phyloP scores from a whole-genome alignment of 1,284 basidiomycete species.

The Apiotrichum domesticum region DNA sequence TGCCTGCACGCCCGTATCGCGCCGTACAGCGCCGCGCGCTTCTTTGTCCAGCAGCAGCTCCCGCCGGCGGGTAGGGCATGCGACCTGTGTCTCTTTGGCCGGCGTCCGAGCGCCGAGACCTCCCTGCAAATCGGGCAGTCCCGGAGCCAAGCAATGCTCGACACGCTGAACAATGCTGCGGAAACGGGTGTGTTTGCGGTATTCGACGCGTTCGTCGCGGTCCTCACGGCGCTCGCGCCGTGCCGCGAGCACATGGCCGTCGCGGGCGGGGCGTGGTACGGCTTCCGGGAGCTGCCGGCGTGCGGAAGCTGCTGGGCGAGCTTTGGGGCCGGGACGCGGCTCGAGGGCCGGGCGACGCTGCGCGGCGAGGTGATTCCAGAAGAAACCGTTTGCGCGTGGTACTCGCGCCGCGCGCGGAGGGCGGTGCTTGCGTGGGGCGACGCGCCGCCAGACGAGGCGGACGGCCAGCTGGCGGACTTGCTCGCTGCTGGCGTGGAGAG shows the following conservation, averaged over 20 bases:
- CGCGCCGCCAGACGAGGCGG: neutral
- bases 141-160: neutral
- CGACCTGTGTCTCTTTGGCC: neutral
- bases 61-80: neutral
- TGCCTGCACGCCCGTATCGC: neutral
- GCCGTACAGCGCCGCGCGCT: neutral
- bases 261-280: neutral
- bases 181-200: neutral
- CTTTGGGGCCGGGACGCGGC: neutral
- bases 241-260: neutral
- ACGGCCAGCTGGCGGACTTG: neutral
- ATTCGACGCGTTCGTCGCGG: neutral
- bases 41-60: neutral
- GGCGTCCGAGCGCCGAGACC: neutral
- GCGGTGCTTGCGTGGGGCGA: neutral
- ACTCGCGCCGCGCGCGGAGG: neutral
- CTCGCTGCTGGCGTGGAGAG: neutral
- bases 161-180: neutral
- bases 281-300: neutral
- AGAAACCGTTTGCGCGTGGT: neutral
- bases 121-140: neutral
- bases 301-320: conserved; percentile 1
- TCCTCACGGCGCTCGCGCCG: neutral
- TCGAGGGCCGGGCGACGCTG: neutral
- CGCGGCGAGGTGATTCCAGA: neutral